phyloP scores from a whole-genome alignment of 306 rosid genomes.

The Bauhinia variegata region DNA sequence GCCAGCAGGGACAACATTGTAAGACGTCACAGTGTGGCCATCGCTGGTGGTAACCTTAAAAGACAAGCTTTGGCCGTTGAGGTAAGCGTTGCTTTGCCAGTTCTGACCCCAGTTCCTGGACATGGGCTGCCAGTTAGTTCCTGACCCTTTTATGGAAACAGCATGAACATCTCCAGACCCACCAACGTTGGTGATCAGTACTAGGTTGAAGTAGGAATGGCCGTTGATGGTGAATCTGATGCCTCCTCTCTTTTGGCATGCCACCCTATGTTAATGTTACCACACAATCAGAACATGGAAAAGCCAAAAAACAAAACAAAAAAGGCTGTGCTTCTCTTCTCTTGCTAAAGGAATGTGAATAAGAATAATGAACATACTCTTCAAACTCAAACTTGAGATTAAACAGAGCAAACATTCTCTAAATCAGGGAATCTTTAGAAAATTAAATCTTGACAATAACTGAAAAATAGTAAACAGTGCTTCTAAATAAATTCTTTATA shows the following conservation, averaged over 20 bases:
- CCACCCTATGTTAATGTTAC: slow-evolving; percentile 47
- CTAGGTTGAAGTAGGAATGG: slow-evolving; percentile 71
- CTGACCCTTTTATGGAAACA: slow-evolving; percentile 78
- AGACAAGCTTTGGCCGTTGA: slow-evolving; percentile 75
- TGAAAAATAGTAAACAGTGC: no score
- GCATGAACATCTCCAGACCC: slow-evolving; percentile 78
- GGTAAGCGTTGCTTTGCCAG: slow-evolving; percentile 74
- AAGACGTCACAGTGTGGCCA: slow-evolving; percentile 57
- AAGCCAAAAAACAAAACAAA: background rate
- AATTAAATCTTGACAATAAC: no score
- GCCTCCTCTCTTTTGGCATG: slow-evolving; percentile 74
- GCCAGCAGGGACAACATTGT: slow-evolving; percentile 52
- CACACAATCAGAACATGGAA: background rate
- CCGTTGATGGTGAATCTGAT: slow-evolving; percentile 86
- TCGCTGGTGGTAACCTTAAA: slow-evolving; percentile 72
- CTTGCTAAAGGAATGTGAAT: no score
- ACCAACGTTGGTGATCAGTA: slow-evolving; percentile 78
- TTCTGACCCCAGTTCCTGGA: slow-evolving; percentile 87
- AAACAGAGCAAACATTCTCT: no score
- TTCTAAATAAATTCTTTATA: no score
- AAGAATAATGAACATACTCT: no score
- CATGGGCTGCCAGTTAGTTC: slow-evolving; percentile 71
- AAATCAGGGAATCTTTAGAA: no score
- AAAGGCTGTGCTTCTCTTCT: background rate
- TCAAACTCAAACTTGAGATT: no score